phyloP scores from a whole-genome alignment of 2,329 filamentous ascomycete species.

The Pseudogymnoascus sp. region DNA sequence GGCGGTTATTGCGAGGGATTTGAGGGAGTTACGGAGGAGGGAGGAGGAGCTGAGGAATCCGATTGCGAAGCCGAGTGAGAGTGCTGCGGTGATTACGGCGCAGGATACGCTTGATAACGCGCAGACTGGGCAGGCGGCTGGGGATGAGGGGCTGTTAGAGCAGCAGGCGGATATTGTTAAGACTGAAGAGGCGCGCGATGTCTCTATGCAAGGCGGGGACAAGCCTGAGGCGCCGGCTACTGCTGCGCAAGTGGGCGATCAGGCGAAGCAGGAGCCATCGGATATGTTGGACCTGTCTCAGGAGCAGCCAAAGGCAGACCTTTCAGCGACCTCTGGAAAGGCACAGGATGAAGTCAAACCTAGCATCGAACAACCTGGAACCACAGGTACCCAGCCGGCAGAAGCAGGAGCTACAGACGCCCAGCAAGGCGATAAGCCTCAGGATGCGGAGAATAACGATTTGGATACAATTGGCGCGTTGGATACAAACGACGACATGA shows the following conservation, averaged over 20 bases:
- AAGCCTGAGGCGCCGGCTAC: not conserved
- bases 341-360: not conserved
- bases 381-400: not conserved
- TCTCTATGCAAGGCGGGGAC: not conserved
- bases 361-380: not conserved
- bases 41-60: constrained; percentile 24
- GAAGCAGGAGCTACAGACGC: not conserved
- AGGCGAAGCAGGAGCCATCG: not conserved
- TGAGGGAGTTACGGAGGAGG: constrained; percentile 32
- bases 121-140: not conserved
- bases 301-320: not conserved
- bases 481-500: constrained; percentile 19
- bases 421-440: not conserved
- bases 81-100: not conserved
- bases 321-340: not conserved
- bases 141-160: not conserved
- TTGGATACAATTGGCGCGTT: constrained; percentile 11
- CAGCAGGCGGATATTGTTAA: not conserved
- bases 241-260: not conserved
- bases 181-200: not conserved
- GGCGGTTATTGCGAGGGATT: constrained; percentile 46
- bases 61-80: not conserved
- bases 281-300: not conserved
- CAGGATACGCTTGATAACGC: not conserved
- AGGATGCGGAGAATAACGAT: not conserved